These are phyloP conservation scores for Arthrobotrys megalospora DNA, from an alignment of 2,329 filamentous ascomycete species.

Conservation along the genomic window DNA sequence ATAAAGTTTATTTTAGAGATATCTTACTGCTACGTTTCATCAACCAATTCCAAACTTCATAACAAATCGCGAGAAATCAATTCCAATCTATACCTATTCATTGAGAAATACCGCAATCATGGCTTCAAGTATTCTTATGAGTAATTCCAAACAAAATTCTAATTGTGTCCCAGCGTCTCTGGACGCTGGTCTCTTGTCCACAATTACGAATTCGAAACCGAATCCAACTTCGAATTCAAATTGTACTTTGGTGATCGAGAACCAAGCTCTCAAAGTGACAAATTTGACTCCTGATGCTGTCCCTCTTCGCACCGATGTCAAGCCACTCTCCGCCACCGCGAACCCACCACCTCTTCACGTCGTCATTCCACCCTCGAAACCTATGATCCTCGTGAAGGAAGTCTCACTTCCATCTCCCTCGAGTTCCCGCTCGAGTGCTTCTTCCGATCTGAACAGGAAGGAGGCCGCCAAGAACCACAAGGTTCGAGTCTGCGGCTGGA, in stretches of 20 bases:
- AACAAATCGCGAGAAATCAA: constrained; percentile 56
- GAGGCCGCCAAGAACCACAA: constrained; percentile 42
- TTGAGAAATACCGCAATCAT: constrained; percentile 61
- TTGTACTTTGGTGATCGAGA: constrained; percentile 62
- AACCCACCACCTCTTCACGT: constrained; percentile 46
- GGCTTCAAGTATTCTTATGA: constrained; percentile 61
- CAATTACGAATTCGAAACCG: constrained; percentile 62
- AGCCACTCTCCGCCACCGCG: constrained; percentile 42
- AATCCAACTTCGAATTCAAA: constrained; percentile 62
- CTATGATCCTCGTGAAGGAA: constrained; percentile 61
- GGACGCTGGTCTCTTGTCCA: constrained; percentile 57
- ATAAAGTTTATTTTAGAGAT: constrained; percentile 62
- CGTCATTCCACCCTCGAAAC: constrained; percentile 60
- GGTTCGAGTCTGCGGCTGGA: constrained; percentile 70
- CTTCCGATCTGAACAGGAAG: constrained; percentile 50
- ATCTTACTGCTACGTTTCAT: constrained; percentile 56
- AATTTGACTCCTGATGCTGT: constrained; percentile 60
- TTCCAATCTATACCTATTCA: constrained; percentile 53
- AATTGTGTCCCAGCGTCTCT: constrained; percentile 60
- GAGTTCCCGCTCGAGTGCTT: constrained; percentile 51
- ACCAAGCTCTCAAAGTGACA: constrained; percentile 62
- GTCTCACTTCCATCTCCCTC: constrained; percentile 56
- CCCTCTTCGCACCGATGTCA: constrained; percentile 47
- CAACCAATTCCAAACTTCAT: constrained; percentile 57
- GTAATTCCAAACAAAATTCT: constrained; percentile 61